These are phyloP conservation scores for Lactifluus pinguis DNA, from an alignment of 768 basidiomycete genomes.

Conservation along the genomic window DNA sequence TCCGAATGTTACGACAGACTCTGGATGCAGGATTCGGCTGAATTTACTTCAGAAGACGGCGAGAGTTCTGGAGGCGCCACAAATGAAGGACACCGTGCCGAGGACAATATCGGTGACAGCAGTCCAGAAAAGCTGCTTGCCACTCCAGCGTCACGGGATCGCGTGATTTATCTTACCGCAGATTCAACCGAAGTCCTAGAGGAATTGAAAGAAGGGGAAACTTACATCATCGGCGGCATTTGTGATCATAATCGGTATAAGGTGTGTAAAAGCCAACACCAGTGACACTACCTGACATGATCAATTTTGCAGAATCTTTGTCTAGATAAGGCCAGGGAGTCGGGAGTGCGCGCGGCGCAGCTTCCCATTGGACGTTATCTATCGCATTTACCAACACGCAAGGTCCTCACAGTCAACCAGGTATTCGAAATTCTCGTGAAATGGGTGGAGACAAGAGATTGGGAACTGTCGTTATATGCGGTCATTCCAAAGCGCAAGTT, in stretches of 20 bases:
- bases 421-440: constrained; percentile 83
- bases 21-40: constrained; percentile 36
- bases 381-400: constrained; percentile 75
- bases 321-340: constrained; percentile 68
- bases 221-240: constrained; percentile 93
- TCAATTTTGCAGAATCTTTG: constrained; percentile 62
- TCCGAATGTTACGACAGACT: constrained; percentile 59
- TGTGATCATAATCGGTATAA: constrained; percentile 96
- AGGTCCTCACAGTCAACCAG: constrained; percentile 96
- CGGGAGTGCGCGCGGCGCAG: constrained; percentile 74
- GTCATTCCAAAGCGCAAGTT: constrained; percentile 94
- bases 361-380: constrained; percentile 94
- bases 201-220: constrained; percentile 76
- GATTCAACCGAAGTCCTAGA: constrained; percentile 81
- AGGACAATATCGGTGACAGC: neutral
- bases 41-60: neutral
- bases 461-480: constrained; percentile 80
- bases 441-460: constrained; percentile 80
- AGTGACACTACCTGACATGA: neutral
- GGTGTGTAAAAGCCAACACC: constrained; percentile 31
- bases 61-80: neutral
- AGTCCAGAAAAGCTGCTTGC: neutral
- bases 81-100: neutral
- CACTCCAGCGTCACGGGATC: constrained; percentile 27
- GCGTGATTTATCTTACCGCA: constrained; percentile 86